Base-by-base conservation (phyloP, 2,329 filamentous ascomycete genomes). In the Pyrenophora teres region DNA sequence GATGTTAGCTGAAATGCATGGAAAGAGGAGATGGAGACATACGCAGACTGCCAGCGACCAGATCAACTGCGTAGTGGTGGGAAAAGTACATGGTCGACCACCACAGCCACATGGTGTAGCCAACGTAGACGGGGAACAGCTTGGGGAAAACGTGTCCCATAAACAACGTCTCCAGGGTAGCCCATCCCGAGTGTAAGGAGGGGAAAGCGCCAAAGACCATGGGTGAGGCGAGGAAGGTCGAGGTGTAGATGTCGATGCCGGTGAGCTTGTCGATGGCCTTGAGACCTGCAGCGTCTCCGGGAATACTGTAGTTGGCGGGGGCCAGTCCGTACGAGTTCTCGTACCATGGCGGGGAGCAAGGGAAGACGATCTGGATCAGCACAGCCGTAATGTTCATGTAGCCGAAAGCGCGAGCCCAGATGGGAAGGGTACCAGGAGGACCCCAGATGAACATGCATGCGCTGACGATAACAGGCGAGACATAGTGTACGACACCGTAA, bases 41-140 rank as follows among this genome's bases (percentile, higher is more conserved):
- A 76, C 73, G 75, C 43, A 96, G 80, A 71, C 88, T 91, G 62
- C 93, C 93, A 31, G 84, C 90, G 21, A 97, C 90, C 43, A 97
- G 81, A 73, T 97, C 93, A 35, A 97, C 89, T 27, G 92, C 93
- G 72, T 97, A 97, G 78, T 97, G 93, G 76, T 97, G 93, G 68
- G 90, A 95, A 45, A 97, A 84, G 71, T 97, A 97, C 91, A 97
- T 96, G 63, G 93, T 97, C 10, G 92, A 89, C 92, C 93, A 97
- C 90, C 92, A 97, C 67, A 97, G 87, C 93, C 93, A 97, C 70
- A 89, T 83, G 38, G 89, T 88, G 75, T 97, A 97, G 59, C 83
- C 81, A 58, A 92, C 83, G 76, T 95, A 96, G 46, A 94, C 76
- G 10, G 87, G 85, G 61, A 89, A 86, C 61, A 95, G 83, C 55